These are phyloP conservation scores for Ogataea nakhonphanomensis DNA, from an alignment of 805 yeast genomes.

Conservation along the genomic window DNA sequence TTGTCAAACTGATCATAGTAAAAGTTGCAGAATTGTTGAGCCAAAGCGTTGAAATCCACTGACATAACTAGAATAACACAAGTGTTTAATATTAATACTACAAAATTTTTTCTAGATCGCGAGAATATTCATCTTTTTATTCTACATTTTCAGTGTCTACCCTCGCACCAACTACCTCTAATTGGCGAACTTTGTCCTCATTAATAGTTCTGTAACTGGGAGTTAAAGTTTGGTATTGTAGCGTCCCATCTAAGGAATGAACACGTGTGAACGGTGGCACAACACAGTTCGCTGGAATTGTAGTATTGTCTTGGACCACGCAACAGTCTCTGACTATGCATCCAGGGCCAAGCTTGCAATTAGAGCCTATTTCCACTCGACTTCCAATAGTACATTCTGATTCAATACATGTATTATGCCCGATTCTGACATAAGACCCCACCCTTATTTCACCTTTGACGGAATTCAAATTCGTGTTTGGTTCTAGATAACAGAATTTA, in stretches of 20 bases:
- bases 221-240: slow-evolving; percentile 19
- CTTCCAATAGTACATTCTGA: slow-evolving; percentile 43
- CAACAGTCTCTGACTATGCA: slow-evolving; percentile 52
- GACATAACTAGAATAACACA: slow-evolving; percentile 23
- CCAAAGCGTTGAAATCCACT: slow-evolving; percentile 34
- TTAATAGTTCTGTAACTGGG: slow-evolving; percentile 29
- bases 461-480: slow-evolving; percentile 32
- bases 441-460: slow-evolving; percentile 34
- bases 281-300: slow-evolving; percentile 40
- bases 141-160: not conserved
- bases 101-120: slow-evolving; percentile 10
- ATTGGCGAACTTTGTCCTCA: slow-evolving; percentile 16
- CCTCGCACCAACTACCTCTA: slow-evolving; percentile 5
- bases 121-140: slow-evolving; percentile 1
- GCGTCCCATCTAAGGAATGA: not conserved
- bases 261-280: slow-evolving; percentile 55
- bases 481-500: slow-evolving; percentile 40
- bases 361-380: slow-evolving; percentile 44
- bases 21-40: slow-evolving; percentile 83
- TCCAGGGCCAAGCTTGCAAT: slow-evolving; percentile 36
- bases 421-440: slow-evolving; percentile 48
- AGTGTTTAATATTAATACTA: slow-evolving; percentile 1
- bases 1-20: slow-evolving; percentile 94
- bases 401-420: slow-evolving; percentile 30
- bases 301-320: slow-evolving; percentile 39